Evolutionary conservation across 495 filamentous ascomycete genomes (phyloP), one percentile per base, ranked within the genome.

Genomic region (Hypoxylon crocopeplum): DNA sequence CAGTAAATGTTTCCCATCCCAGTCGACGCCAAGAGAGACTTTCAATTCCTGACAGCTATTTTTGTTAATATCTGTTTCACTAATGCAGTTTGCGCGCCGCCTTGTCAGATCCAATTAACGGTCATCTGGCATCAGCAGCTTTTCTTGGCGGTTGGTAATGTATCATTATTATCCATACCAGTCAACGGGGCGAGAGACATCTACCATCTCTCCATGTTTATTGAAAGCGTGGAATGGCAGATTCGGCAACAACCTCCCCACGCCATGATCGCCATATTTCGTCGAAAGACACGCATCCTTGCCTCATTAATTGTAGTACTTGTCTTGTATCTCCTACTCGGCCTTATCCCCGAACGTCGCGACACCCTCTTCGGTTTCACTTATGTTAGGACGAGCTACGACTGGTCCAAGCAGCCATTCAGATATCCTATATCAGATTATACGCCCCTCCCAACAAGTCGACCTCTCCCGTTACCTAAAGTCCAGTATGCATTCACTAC

Each of bases 321-420:
- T 11, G 19, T 64, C 13, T 27, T 71, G 17, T 69, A 69, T 55
- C 66, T 71, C 7, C 49, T 71, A 34, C 36, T 69, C 62, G 66
- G 59, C 29, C 59, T 71, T 30, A 39, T 70, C 12, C 68, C 66
- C 45, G 66, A 69, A 15, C 61, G 46, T n/a, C 48, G 29, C 59
- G 53, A 69, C 20, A 62, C 67, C 15, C 49, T 69, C 21, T 69
- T 56, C 59, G 68, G 66, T 41, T 64, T 66, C 58, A 57, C 56
- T 20, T 79, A 70, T 36, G 60, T 69, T 4, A 68, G 42, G 7
- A 72, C 62, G 41, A 75, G 66, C 57, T 78, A 73, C 53, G 70
- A 81, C 69, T 81, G 78, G 78, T 70, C 69, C 37, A 66, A 70
- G 15, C 63, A 71, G 8, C 39, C 41, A 32, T 58, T 62, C n/a